These are phyloP conservation scores for Colletotrichum eremochloae DNA, from an alignment of 2,329 filamentous ascomycete genomes.

Conservation along the genomic window DNA sequence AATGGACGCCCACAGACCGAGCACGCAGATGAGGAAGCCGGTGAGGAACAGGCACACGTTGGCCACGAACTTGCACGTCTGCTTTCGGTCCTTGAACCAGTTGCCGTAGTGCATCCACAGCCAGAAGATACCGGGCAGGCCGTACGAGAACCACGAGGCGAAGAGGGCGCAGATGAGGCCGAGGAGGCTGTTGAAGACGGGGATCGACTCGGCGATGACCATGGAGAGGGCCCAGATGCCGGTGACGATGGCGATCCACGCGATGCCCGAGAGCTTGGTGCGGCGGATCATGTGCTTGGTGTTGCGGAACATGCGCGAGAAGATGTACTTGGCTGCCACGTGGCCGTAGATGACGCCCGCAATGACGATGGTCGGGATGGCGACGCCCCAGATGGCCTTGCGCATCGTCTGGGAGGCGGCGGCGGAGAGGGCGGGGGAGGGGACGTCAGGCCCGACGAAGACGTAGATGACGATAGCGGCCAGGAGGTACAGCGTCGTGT, in stretches of 20 bases:
- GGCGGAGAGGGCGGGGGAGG: conserved; percentile 75
- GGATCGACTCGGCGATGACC: conserved; percentile 77
- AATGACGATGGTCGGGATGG: conserved; percentile 77
- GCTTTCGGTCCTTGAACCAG: conserved; percentile 53
- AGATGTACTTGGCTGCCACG: conserved; percentile 76
- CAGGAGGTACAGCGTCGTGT: conserved; percentile 73
- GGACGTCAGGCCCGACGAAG: conserved; percentile 72
- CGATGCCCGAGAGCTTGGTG: conserved; percentile 63
- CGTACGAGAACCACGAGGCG: conserved; percentile 75
- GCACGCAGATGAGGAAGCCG: conserved; percentile 53
- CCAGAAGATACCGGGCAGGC: conserved; percentile 62
- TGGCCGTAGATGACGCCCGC: conserved; percentile 79
- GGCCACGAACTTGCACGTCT: conserved; percentile 49
- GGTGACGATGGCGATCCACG: conserved; percentile 71
- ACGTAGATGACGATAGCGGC: conserved; percentile 77
- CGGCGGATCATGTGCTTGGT: conserved; percentile 67
- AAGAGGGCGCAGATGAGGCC: conserved; percentile 74
- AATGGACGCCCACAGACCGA: conserved; percentile 57
- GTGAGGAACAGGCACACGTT: conserved; percentile 52
- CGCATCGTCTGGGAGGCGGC: conserved; percentile 65
- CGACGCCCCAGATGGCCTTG: conserved; percentile 77
- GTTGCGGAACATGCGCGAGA: conserved; percentile 72
- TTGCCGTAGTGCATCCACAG: conserved; percentile 60
- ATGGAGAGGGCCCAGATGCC: conserved; percentile 72
- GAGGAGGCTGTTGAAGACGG: conserved; percentile 76